phyloP scores from a whole-genome alignment of 176 grass and related monocot genomes.

The Triticum urartu region DNA sequence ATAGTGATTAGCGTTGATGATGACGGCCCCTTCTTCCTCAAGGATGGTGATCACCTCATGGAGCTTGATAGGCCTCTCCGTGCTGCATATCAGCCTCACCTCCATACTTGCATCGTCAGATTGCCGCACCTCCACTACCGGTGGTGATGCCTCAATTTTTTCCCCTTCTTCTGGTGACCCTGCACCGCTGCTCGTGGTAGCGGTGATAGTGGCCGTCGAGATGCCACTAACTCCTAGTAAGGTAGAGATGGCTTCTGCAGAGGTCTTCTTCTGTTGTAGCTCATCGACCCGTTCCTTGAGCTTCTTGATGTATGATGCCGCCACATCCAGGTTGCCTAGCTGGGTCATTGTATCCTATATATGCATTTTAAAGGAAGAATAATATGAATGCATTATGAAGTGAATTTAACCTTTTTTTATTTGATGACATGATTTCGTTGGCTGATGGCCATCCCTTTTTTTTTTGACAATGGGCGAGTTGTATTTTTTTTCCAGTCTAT shows the following conservation, averaged over 20 bases:
- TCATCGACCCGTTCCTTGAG: slow-evolving; percentile 36
- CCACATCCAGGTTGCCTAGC: slow-evolving; percentile 47
- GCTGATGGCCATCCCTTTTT: too few relatives aligned
- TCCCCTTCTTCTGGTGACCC: not conserved
- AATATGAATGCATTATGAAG: too few relatives aligned
- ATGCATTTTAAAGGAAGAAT: not conserved
- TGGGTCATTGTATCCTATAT: slow-evolving; percentile 37
- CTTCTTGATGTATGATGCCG: slow-evolving; percentile 14
- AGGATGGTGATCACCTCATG: slow-evolving; percentile 53
- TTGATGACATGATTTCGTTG: too few relatives aligned
- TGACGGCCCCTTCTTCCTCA: slow-evolving; percentile 66
- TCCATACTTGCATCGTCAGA: slow-evolving; percentile 37
- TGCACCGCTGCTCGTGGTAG: not conserved
- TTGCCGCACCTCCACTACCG: slow-evolving; percentile 43
- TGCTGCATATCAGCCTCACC: slow-evolving; percentile 39
- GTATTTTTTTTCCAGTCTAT: too few relatives aligned
- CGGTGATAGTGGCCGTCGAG: not conserved
- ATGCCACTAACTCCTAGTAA: not conserved
- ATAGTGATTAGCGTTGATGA: slow-evolving; percentile 41
- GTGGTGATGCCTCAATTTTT: not conserved
- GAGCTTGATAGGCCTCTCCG: slow-evolving; percentile 31
- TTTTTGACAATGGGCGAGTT: too few relatives aligned
- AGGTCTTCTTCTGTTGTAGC: slow-evolving; percentile 31
- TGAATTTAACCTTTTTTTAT: too few relatives aligned
- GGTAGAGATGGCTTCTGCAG: not conserved